Conservation (phyloP, 2,329 filamentous ascomycete species). For the Colletotrichum navitas region DNA sequence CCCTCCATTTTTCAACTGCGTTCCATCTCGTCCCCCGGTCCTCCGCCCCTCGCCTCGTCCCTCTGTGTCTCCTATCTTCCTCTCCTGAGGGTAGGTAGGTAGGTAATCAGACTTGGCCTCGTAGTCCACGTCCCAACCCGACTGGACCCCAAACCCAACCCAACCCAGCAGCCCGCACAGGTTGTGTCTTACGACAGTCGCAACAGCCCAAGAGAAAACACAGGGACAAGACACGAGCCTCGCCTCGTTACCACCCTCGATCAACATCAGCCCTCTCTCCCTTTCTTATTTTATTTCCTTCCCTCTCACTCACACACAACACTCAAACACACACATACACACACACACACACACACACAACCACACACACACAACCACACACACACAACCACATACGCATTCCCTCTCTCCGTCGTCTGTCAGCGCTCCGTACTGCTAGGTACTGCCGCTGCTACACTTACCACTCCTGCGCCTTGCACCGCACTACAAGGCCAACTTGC, state of each 20-base stretch:
- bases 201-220: not conserved
- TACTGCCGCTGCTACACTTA: conserved; percentile 4
- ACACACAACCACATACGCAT: no score
- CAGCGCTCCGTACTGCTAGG: conserved; percentile 12
- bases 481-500: conserved; percentile 1
- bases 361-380: no score
- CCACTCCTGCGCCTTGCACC: conserved; percentile 7
- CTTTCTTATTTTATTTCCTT: not conserved
- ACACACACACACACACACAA: no score
- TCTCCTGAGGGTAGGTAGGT: not conserved
- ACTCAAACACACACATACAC: no score
- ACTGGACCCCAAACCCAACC: conserved; percentile 1
- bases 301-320: not conserved
- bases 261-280: not conserved
- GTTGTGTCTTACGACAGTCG: conserved; percentile 8
- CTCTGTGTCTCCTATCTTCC: not conserved
- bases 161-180: not conserved
- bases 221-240: not conserved
- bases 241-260: not conserved
- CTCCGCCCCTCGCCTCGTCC: not conserved
- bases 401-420: not conserved
- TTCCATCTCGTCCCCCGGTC: conserved; percentile 6
- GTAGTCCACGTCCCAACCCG: not conserved
- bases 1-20: not conserved
- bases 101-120: not conserved